Base-by-base conservation (phyloP, 179 eudicot species). In the Corrigiola litoralis region DNA sequence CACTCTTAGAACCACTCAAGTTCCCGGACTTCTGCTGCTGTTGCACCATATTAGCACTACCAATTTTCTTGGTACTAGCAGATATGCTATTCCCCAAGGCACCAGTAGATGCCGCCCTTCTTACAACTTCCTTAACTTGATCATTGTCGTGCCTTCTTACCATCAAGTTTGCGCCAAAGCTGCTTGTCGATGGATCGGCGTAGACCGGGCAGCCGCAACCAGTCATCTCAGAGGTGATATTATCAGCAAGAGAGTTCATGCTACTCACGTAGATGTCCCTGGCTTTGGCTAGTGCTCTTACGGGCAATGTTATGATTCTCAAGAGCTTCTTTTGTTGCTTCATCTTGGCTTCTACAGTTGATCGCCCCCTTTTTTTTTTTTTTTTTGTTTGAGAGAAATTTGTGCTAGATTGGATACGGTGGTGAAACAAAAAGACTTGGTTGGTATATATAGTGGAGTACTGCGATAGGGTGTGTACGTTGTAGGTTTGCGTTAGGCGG, bases 191-290 rank as follows among this genome's bases (percentile, higher is more conserved):
- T 7, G 36, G 76, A 66, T 80, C 65, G 36, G 48, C 48, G 72
- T 82, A 46, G 54, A 37, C 24, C 4, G 68, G 61, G 2, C 36
- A 23, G 12, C 37, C 58, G 63, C 38, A 45, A 7, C 32, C 62
- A 59, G 33, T 17, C 48, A 50, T 69, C 20, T 68, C 62, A 54
- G 81, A 79, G 18, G 55, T 38, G 23, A 58, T 66, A 1, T 14
- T 47, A 8, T 67, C 64, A 0, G 85, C 73, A 58, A 66, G 75
- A 42, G 55, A 47, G 29, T 71, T 77, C 81, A 88, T 82, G 77
- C 77, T 81, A n/a, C 52, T 69, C 3, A 88, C 83, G 70, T 88
- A 88, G 4, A 76, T 60, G 48, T 86, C 89, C 21, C 75, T 73
- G 9, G 87, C 96, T 66, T 77, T 86, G 51, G 68, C 59, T 12